Percentiles rank a stretch among this genome's conserved stretches.
phyloP scores from a whole-genome alignment of 140 eudicot genomes.

The Stevia rebaudiana region DNA sequence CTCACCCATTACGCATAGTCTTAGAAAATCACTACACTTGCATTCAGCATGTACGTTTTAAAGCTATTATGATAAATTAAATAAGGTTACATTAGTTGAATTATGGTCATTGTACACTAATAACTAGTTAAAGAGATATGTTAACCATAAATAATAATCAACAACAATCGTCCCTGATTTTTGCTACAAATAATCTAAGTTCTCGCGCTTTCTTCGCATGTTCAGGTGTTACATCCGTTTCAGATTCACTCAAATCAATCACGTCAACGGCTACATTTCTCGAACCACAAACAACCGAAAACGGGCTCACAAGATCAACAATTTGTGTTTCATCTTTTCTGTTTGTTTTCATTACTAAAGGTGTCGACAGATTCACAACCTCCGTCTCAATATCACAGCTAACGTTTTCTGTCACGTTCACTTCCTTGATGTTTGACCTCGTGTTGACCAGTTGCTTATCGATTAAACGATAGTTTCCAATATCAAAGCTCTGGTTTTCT shows the following conservation, averaged over 20 bases:
- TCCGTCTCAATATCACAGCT: constrained; percentile 23
- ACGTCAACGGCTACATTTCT: constrained; percentile 33
- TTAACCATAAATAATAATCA: constrained; percentile 1
- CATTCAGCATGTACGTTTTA: too few relatives aligned
- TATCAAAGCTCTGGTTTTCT: too few relatives aligned
- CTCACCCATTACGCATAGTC: too few relatives aligned
- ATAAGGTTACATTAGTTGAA: background rate
- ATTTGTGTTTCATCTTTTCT: constrained; percentile 37
- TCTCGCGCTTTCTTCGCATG: constrained; percentile 52
- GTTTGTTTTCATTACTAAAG: constrained; percentile 27
- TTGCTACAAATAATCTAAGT: constrained; percentile 56
- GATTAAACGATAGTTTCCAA: constrained; percentile 3
- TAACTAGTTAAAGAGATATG: background rate
- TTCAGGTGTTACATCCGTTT: constrained; percentile 60
- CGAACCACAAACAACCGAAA: constrained; percentile 28
- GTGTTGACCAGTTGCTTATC: constrained; percentile 18
- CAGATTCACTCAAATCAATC: constrained; percentile 78
- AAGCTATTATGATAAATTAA: too few relatives aligned
- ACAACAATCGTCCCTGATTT: constrained; percentile 34
- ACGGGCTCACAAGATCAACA: constrained; percentile 72
- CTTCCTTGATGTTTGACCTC: constrained; percentile 9
- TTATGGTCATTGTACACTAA: background rate
- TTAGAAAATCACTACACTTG: too few relatives aligned
- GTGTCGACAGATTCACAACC: constrained; percentile 71
- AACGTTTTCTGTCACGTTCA: background rate